Conservation (phyloP, 306 rosid species). For the Trichosanthes cucumerina region DNA sequence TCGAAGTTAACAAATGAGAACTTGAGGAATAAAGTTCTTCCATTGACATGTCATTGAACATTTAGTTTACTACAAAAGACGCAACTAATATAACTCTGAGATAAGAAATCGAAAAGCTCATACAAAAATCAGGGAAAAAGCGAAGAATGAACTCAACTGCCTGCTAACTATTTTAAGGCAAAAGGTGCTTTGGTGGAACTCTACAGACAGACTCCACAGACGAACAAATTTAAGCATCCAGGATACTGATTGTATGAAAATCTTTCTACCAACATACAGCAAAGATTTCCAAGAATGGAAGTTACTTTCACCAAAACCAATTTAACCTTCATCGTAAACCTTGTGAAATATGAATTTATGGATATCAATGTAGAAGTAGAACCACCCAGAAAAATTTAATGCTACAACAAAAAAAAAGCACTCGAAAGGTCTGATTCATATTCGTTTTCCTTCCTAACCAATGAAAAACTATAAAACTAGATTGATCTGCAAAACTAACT, state of each 20-base stretch:
- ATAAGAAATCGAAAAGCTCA: neutral
- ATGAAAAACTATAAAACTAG: neutral
- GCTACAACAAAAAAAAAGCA: neutral
- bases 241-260: neutral
- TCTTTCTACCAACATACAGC: neutral
- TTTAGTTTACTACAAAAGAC: neutral
- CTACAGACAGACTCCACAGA: neutral
- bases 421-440: neutral
- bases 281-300: neutral
- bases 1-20: constrained; percentile 5
- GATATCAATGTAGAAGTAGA: neutral
- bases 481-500: neutral
- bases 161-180: neutral
- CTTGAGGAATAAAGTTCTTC: neutral
- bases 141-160: neutral
- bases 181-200: neutral
- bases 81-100: neutral
- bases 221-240: neutral
- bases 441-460: neutral
- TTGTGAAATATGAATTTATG: neutral
- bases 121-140: neutral
- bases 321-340: neutral
- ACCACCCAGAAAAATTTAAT: neutral
- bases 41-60: neutral
- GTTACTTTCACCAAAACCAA: neutral